Evolutionary conservation across 768 basidiomycete species (phyloP).

Genomic region (Clitopilus passeckerianus): DNA sequence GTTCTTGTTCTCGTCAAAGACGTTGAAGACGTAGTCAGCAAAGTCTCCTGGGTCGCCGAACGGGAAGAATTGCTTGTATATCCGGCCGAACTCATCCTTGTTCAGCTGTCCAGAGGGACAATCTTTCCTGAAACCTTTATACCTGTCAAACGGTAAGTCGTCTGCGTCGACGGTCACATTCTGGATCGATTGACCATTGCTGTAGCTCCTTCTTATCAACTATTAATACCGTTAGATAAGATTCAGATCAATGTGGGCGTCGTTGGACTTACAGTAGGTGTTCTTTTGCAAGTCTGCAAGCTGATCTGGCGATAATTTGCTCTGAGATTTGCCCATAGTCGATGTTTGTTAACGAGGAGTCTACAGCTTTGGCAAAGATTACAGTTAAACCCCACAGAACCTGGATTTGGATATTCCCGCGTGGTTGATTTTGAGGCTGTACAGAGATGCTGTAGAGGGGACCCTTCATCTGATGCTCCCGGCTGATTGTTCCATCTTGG

Average conservation of each 20-base stretch:
- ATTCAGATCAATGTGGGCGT: neutral
- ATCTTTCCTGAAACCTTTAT: constrained; percentile 99
- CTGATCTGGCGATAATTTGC: constrained; percentile 92
- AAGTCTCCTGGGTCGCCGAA: constrained; percentile 97
- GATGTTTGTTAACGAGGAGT: neutral
- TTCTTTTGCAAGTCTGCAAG: constrained; percentile 94
- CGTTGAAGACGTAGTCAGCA: constrained; percentile 98
- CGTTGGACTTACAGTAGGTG: constrained; percentile 76
- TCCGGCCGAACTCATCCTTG: constrained; percentile 92
- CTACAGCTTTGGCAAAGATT: constrained; percentile 11
- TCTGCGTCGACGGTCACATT: constrained; percentile 3
- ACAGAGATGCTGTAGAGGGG: constrained; percentile 9
- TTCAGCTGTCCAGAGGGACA: constrained; percentile 96
- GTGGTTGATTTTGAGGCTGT: constrained; percentile 10
- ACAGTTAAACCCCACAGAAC: neutral
- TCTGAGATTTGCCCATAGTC: constrained; percentile 96
- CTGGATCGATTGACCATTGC: constrained; percentile 63
- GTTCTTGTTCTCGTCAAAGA: constrained; percentile 93
- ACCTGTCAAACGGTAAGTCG: constrained; percentile 47
- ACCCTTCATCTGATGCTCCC: constrained; percentile 9
- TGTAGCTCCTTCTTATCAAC: constrained; percentile 97
- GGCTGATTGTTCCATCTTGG: constrained; percentile 13
- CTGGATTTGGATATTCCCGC: neutral
- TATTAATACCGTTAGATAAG: constrained; percentile 22
- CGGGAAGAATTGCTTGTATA: constrained; percentile 99